Evolutionary conservation across 495 filamentous ascomycete species (phyloP), one percentile per base, ranked within the genome.

Genomic region (Pseudomonodictys pantanalensis): DNA sequence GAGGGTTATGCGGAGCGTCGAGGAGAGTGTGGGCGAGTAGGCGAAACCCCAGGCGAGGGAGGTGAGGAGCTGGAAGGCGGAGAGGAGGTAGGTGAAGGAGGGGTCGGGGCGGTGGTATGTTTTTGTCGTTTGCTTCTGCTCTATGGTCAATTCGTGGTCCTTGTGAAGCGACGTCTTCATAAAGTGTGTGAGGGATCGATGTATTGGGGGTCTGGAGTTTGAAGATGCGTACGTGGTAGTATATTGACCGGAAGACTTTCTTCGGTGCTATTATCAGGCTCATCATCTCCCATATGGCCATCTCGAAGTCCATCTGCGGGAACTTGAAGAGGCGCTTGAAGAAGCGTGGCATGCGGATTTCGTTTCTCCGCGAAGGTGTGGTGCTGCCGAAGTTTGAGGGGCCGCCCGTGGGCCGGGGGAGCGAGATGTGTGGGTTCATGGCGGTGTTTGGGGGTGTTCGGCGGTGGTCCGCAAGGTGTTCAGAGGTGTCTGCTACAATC

Each of bases 201-300:
- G 18, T 55, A 20, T 32, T 10, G 33, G 20, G n/a, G 38, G 22
- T 7, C 1, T 11, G 8, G 18, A 24, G 32, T 43, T 25, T 8
- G 38, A 45, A n/a, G 12, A 48, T 41, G 68, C 78, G 60, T 77
- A 87, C 86, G 74, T 89, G 86, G 67, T 90, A 87, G 68, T 89
- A 89, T 67, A 89, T 87, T 25, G 83, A 85, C 60, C 86, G 75
- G 69, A 90, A 89, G 52, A 90, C 86, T 67, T 87, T 88, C 75
- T 89, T 89, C 0, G 86, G 86, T 33, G 86, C 84, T 61, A 88
- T 83, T 62, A 90, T 77, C 48, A 90, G 75, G 55, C 78, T 80
- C 52, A 83, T 86, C 86, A 90, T 90, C 72, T 90, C 86, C 86
- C 86, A 90, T 61, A 87, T 83, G 9, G 86, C 87, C 83, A 88